Conservation (phyloP, 2,329 filamentous ascomycete species). For the Colletotrichum australisinense region DNA sequence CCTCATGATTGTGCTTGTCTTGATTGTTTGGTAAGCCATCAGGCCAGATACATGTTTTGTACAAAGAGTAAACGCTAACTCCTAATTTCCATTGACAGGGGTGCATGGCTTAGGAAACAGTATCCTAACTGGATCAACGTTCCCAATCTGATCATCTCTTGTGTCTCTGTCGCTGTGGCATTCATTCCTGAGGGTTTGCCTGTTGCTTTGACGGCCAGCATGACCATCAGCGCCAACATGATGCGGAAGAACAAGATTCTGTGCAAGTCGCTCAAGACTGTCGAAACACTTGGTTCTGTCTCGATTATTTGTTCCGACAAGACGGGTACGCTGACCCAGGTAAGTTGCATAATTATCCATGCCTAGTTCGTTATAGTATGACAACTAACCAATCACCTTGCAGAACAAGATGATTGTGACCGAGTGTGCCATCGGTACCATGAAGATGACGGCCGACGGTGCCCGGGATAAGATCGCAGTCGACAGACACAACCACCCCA, state of each 20-base stretch:
- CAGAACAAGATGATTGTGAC: conserved; percentile 80
- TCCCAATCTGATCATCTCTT: conserved; percentile 77
- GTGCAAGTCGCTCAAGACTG: conserved; percentile 83
- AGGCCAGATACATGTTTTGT: conserved; percentile 55
- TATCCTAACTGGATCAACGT: conserved; percentile 80
- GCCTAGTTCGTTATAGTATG: not conserved
- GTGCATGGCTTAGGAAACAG: conserved; percentile 73
- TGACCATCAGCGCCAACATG: conserved; percentile 81
- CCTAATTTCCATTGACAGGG: conserved; percentile 55
- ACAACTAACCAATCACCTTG: not conserved
- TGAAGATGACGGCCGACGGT: conserved; percentile 61
- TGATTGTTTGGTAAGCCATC: conserved; percentile 72
- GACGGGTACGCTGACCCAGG: conserved; percentile 76
- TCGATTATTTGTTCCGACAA: conserved; percentile 83
- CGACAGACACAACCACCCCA: conserved; percentile 39
- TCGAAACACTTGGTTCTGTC: conserved; percentile 79
- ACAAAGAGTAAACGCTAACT: not conserved
- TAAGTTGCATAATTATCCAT: conserved; percentile 37
- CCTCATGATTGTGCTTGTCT: conserved; percentile 71
- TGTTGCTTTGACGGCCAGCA: conserved; percentile 74
- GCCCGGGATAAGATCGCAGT: conserved; percentile 55
- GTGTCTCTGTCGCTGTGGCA: conserved; percentile 78
- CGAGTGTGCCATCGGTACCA: conserved; percentile 69
- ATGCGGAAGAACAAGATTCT: conserved; percentile 83
- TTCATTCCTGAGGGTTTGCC: conserved; percentile 82